phyloP scores from a whole-genome alignment of 805 yeast genomes.

The Yamadazyma sp. region DNA sequence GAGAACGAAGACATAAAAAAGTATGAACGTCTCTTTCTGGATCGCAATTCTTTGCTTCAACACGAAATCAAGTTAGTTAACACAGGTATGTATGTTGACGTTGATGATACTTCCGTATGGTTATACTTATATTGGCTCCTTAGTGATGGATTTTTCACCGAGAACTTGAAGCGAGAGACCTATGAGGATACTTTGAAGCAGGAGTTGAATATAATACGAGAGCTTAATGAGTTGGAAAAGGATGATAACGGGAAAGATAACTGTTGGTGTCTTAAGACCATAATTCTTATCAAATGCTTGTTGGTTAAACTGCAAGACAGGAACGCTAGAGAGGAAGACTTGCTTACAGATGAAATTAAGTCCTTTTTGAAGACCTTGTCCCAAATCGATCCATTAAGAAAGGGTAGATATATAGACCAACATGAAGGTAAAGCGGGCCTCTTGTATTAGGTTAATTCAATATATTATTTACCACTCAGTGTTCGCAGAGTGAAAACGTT shows the following conservation, averaged over 20 bases:
- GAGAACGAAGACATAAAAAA: conserved; percentile 9
- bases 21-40: conserved; percentile 23
- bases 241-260: conserved; percentile 64
- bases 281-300: conserved; percentile 46
- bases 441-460: conserved; percentile 4
- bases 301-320: conserved; percentile 13
- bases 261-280: conserved; percentile 73
- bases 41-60: conserved; percentile 37
- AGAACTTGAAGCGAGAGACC: conserved; percentile 24
- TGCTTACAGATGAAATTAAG: conserved; percentile 31
- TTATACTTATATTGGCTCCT: conserved; percentile 80
- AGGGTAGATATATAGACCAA: conserved; percentile 54
- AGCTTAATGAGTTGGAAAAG: conserved; percentile 68
- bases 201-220: conserved; percentile 52
- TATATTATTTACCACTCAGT: too few relatives aligned
- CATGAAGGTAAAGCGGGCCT: conserved; percentile 14
- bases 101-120: conserved; percentile 94
- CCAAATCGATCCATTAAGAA: conserved; percentile 63
- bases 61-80: conserved; percentile 68
- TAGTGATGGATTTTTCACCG: conserved; percentile 40
- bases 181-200: conserved; percentile 40
- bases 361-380: conserved; percentile 43
- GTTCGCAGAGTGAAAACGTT: too few relatives aligned
- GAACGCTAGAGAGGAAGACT: conserved; percentile 1
- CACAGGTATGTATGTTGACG: conserved; percentile 88